These are phyloP conservation scores for Diaporthe sp. DNA, from an alignment of 2,329 filamentous ascomycete genomes.

Conservation along the genomic window DNA sequence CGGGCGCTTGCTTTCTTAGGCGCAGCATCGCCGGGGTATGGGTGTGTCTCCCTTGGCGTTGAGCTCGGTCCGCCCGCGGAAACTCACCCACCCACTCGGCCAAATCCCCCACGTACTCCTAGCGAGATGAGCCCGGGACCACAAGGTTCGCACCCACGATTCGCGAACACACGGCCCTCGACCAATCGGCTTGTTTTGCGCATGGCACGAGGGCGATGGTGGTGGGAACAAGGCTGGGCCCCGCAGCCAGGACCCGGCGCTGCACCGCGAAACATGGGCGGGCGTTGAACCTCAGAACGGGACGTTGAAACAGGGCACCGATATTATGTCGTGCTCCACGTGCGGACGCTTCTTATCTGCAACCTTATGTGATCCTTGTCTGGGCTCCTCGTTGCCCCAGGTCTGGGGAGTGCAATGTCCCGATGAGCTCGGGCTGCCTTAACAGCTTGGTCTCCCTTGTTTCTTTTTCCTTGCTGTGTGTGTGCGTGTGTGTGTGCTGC, in stretches of 20 bases:
- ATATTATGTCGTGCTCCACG: conserved; percentile 23
- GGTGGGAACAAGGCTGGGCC: background rate
- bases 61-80: conserved; percentile 11
- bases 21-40: background rate
- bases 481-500: background rate
- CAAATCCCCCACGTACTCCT: background rate
- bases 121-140: conserved; percentile 22
- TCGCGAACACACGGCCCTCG: background rate
- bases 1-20: background rate
- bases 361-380: background rate
- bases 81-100: conserved; percentile 4
- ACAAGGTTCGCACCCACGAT: conserved; percentile 25
- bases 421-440: background rate
- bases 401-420: background rate
- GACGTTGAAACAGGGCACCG: conserved; percentile 11
- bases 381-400: background rate
- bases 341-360: conserved; percentile 15
- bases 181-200: conserved; percentile 11
- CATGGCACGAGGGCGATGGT: conserved; percentile 3
- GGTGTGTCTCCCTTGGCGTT: background rate
- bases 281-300: conserved; percentile 5
- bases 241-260: background rate
- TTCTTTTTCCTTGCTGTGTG: background rate
- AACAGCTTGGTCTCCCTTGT: conserved; percentile 16
- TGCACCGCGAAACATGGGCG: conserved; percentile 3